phyloP scores from a whole-genome alignment of 2,329 filamentous ascomycete species.

The Hypoxylon rubiginosum region DNA sequence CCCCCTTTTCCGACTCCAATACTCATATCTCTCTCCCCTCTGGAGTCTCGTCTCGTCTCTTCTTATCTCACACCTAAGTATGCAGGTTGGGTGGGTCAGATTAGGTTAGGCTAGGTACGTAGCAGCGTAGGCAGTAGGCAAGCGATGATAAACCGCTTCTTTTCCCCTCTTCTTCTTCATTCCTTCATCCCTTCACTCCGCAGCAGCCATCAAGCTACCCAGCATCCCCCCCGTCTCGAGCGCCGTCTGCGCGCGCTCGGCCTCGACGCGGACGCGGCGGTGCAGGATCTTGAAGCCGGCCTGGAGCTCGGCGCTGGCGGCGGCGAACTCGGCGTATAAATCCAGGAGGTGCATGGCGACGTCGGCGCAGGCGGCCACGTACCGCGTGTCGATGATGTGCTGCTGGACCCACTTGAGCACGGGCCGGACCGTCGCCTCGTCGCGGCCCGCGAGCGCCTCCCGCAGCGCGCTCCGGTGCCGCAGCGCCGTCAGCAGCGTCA shows the following conservation, averaged over 20 bases:
- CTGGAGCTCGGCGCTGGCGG: slow-evolving; percentile 79
- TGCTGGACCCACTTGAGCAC: slow-evolving; percentile 86
- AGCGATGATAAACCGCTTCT: too few species aligned
- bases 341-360: slow-evolving; percentile 86
- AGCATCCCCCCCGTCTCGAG: slow-evolving; percentile 89
- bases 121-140: too few species aligned
- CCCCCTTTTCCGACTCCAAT: neutral
- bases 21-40: neutral
- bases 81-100: neutral
- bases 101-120: neutral
- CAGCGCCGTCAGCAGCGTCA: slow-evolving; percentile 86
- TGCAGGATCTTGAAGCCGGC: slow-evolving; percentile 77
- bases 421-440: slow-evolving; percentile 85
- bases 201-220: slow-evolving; percentile 70
- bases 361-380: slow-evolving; percentile 85
- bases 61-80: slow-evolving; percentile 8
- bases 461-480: slow-evolving; percentile 89
- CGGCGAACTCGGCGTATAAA: slow-evolving; percentile 85
- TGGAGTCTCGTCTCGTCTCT: neutral
- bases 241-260: slow-evolving; percentile 86
- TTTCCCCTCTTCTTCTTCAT: neutral
- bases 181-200: slow-evolving; percentile 25
- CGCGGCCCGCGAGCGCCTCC: slow-evolving; percentile 82
- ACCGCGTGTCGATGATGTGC: slow-evolving; percentile 85
- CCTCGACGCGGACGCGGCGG: slow-evolving; percentile 78